Evolutionary conservation across 352 stramenopile species (phyloP).

Genomic region (Blastocystis sp.): DNA sequence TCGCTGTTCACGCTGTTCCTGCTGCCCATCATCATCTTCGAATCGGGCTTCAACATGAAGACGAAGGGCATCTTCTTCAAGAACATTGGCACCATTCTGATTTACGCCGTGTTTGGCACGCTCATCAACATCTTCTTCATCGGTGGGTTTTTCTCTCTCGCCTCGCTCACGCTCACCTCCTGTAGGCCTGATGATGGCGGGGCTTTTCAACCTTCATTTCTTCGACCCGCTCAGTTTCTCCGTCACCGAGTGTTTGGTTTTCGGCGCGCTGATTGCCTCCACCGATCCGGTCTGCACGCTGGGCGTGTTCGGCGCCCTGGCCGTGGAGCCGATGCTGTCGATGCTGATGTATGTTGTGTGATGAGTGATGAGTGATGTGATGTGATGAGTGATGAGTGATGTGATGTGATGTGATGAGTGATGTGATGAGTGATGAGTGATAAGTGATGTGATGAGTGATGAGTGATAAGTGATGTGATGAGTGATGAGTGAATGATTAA

Average conservation of each 20-base stretch:
- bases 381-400: too few relatives aligned
- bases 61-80: constrained; percentile 82
- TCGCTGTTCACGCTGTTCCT: constrained; percentile 74
- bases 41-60: constrained; percentile 86
- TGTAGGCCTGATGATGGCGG: constrained; percentile 75
- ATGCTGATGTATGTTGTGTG: constrained; percentile 78
- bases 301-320: constrained; percentile 54
- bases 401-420: too few relatives aligned
- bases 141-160: constrained; percentile 77
- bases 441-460: too few relatives aligned
- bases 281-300: constrained; percentile 73
- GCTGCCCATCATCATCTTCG: constrained; percentile 85
- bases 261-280: constrained; percentile 82
- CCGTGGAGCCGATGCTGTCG: constrained; percentile 79
- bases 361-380: too few relatives aligned
- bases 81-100: constrained; percentile 82
- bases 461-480: not conserved
- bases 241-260: constrained; percentile 77
- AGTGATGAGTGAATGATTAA: not conserved
- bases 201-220: constrained; percentile 76
- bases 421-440: too few relatives aligned
- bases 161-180: constrained; percentile 63
- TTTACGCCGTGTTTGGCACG: constrained; percentile 82
- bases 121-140: constrained; percentile 81
- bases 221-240: constrained; percentile 25